Conservation (phyloP, 345 rosid species). For the Kandelia obovata region DNA sequence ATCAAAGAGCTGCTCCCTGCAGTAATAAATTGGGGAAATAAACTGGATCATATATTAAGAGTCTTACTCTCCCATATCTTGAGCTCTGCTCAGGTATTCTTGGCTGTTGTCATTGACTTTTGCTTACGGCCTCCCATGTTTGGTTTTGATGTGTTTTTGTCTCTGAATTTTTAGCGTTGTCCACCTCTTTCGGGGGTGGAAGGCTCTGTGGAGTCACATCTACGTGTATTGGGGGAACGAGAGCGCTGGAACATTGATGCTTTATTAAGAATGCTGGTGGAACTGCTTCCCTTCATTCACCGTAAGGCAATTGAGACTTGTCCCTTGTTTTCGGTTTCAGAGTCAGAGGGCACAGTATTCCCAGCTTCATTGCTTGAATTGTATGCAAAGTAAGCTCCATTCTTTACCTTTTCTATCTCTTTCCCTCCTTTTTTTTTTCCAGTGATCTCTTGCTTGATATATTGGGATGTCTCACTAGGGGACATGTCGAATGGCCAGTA, state of each 20-base stretch:
- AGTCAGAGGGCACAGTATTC: conserved; percentile 41
- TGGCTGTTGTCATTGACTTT: conserved; percentile 17
- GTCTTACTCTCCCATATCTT: conserved; percentile 67
- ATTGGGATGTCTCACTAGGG: conserved; percentile 45
- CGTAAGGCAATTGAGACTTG: conserved; percentile 74
- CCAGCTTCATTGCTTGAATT: conserved; percentile 57
- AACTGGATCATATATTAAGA: conserved; percentile 70
- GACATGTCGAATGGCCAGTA: conserved; percentile 72
- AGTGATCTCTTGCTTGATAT: conserved; percentile 1
- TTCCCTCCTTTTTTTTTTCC: neutral
- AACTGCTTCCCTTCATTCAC: conserved; percentile 67
- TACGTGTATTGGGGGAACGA: conserved; percentile 85
- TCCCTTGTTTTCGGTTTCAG: conserved; percentile 61
- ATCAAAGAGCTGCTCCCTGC: conserved; percentile 82
- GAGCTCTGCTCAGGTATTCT: conserved; percentile 74
- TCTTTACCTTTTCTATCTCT: neutral
- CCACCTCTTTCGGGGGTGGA: conserved; percentile 97
- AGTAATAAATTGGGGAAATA: conserved; percentile 78
- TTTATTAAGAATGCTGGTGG: conserved; percentile 73
- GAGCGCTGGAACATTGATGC: conserved; percentile 95
- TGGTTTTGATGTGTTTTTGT: conserved; percentile 13
- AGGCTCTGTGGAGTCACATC: conserved; percentile 86
- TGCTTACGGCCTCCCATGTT: neutral
- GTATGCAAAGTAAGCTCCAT: conserved; percentile 58
- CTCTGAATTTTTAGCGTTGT: conserved; percentile 52